Percentiles rank a stretch among this genome's conserved stretches.
Evolutionary conservation across 352 stramenopile species (phyloP).

Genomic region (Pythium vanterpoolii): DNA sequence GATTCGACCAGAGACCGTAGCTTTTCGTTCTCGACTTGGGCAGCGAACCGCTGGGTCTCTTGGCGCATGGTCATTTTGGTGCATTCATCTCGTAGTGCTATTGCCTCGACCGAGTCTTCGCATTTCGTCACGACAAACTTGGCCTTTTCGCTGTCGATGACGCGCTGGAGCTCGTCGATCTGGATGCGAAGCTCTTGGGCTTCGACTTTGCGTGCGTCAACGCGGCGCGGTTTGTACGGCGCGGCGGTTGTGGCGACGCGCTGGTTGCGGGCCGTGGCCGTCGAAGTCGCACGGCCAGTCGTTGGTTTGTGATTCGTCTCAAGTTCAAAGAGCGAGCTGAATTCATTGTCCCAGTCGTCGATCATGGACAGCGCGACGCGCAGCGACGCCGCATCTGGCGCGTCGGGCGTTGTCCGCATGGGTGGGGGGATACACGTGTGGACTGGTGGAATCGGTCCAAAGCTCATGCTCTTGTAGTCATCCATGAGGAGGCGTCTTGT

Average conservation of each 20-base stretch:
- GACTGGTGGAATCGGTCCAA: neutral
- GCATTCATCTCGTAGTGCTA: constrained; percentile 5
- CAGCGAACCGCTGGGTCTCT: constrained; percentile 2
- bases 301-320: neutral
- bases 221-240: constrained; percentile 7
- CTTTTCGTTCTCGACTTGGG: constrained; percentile 15
- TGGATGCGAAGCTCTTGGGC: neutral
- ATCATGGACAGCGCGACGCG: constrained; percentile 15
- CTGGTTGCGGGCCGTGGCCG: neutral
- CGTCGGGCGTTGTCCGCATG: neutral
- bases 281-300: neutral
- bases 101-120: constrained; percentile 4
- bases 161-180: constrained; percentile 11
- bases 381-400: constrained; percentile 6
- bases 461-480: neutral
- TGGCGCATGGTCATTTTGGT: constrained; percentile 4
- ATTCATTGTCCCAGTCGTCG: constrained; percentile 18
- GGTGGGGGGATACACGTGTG: neutral
- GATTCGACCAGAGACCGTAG: constrained; percentile 7
- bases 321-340: constrained; percentile 14
- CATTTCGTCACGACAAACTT: neutral
- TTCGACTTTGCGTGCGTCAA: constrained; percentile 11
- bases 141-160: neutral
- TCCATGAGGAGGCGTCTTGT: neutral
- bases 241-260: neutral